Base-by-base conservation (phyloP, 345 rosid species). In the Cardiospermum halicacabum region DNA sequence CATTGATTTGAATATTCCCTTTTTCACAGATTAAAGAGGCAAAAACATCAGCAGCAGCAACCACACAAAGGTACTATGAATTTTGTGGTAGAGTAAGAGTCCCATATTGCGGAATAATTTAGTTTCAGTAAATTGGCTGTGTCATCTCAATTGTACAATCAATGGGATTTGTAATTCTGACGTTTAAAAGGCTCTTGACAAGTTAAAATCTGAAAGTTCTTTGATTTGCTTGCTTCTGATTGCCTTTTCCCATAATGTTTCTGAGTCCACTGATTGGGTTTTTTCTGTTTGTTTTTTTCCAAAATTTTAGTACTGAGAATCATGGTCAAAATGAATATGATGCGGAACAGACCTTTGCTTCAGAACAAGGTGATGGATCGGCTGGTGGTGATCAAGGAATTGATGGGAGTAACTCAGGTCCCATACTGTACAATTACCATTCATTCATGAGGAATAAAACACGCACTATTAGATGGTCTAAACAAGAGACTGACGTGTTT, bases 401-500 rank as follows among this genome's bases (percentile, higher is more conserved):
- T 58, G 9, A 21, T 62, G 43, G 64, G 59, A 49, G 4, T 53
- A 70, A 57, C 58, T 57, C 75, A 30, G 77, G 62, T 25, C 55
- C 31, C 16, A 19, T 62, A 54, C 77, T 72, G 21, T 82, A 84
- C 56, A 92, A 92, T 69, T 72, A 80, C 60, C 96, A 89, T 50
- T 77, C 96, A 39, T 84, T 70, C 65, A 87, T 88, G 96, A 75
- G 84, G 57, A 84, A 47, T 2, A 47, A 75, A 78, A 74, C 84
- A 56, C 74, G 85, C 15, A 82, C 74, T 32, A 53, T 63, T 65
- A 76, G 88, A 75, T 92, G 98, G 98, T 83, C 96, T 50, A 92
- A 85, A 55, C 76, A 79, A 73, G 96, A 89, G 40, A 89, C 96
- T 5, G 86, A 87, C 56, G 74, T 83, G 74, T 92, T 89, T 74